These are phyloP conservation scores for Lentinula raphanica DNA, from an alignment of 768 basidiomycete genomes.

Conservation along the genomic window DNA sequence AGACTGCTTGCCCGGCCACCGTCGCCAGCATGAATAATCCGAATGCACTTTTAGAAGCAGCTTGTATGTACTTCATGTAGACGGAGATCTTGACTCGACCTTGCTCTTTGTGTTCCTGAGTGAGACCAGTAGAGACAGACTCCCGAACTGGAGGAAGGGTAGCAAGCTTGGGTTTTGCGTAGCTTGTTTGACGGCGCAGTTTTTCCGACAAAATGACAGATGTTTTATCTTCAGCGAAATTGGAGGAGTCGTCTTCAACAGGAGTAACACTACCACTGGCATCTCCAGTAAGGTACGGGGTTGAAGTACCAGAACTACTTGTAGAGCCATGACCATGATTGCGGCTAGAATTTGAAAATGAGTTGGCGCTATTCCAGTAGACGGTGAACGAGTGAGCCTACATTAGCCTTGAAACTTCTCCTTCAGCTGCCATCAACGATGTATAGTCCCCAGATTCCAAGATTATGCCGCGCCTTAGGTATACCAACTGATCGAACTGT, in stretches of 20 bases:
- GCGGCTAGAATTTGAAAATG: neutral
- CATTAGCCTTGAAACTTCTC: constrained; percentile 74
- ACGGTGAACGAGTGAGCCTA: constrained; percentile 29
- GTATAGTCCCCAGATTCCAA: constrained; percentile 69
- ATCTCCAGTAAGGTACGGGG: constrained; percentile 34
- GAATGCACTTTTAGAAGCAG: constrained; percentile 74
- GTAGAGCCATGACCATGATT: constrained; percentile 44
- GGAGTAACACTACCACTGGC: constrained; percentile 33
- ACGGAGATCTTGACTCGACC: constrained; percentile 76
- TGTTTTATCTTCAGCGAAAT: constrained; percentile 21
- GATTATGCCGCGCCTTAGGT: constrained; percentile 78
- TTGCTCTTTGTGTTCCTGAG: constrained; percentile 71
- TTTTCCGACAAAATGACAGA: constrained; percentile 47
- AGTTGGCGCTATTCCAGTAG: neutral
- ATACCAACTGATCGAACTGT: constrained; percentile 69
- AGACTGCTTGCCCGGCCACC: constrained; percentile 50
- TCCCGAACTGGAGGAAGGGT: constrained; percentile 33
- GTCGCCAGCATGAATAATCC: constrained; percentile 53
- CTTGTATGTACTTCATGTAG: constrained; percentile 72
- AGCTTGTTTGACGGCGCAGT: constrained; percentile 50
- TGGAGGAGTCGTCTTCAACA: constrained; percentile 17
- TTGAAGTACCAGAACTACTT: constrained; percentile 44
- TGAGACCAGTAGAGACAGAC: constrained; percentile 39
- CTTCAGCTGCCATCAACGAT: constrained; percentile 48
- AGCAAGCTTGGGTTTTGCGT: constrained; percentile 49